Percentiles rank a stretch among this genome's conserved stretches.
Conservation (phyloP, 257 asterid species). For the Fraxinus anomala region DNA sequence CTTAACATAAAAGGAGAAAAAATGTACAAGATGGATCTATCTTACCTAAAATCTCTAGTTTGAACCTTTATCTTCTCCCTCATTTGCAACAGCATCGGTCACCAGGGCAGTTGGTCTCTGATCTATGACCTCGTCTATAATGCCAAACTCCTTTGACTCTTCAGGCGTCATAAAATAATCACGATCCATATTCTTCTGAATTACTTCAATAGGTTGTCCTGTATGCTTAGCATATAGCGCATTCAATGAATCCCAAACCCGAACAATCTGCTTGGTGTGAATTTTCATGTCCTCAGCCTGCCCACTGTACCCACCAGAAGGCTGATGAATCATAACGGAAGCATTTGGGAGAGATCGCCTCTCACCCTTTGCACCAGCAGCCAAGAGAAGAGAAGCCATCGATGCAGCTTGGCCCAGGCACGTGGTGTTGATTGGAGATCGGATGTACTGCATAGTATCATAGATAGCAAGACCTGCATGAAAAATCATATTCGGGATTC, state of each 20-base stretch:
- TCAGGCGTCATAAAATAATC: conserved; percentile 92
- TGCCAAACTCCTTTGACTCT: conserved; percentile 91
- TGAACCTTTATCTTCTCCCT: conserved; percentile 57
- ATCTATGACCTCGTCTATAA: conserved; percentile 84
- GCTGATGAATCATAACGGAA: conserved; percentile 89
- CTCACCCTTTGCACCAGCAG: conserved; percentile 96
- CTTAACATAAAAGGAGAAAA: background rate
- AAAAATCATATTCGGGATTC: background rate
- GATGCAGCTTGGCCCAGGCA: conserved; percentile 98
- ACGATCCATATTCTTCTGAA: conserved; percentile 80
- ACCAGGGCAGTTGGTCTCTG: conserved; percentile 76
- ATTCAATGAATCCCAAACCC: conserved; percentile 80
- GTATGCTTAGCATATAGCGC: conserved; percentile 81
- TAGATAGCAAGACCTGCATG: conserved; percentile 87
- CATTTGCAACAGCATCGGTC: conserved; percentile 65
- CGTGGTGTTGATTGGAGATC: conserved; percentile 82
- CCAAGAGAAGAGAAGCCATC: conserved; percentile 93
- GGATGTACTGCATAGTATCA: conserved; percentile 92
- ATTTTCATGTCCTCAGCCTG: conserved; percentile 90
- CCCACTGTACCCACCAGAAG: conserved; percentile 93
- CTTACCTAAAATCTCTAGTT: conserved; percentile 52
- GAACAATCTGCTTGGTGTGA: conserved; percentile 82
- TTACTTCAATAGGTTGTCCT: conserved; percentile 63
- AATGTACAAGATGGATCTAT: background rate
- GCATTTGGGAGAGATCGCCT: conserved; percentile 89